Evolutionary conservation across 495 filamentous ascomycete species (phyloP).

Genomic region (Hypoxylon lienhwacheense): DNA sequence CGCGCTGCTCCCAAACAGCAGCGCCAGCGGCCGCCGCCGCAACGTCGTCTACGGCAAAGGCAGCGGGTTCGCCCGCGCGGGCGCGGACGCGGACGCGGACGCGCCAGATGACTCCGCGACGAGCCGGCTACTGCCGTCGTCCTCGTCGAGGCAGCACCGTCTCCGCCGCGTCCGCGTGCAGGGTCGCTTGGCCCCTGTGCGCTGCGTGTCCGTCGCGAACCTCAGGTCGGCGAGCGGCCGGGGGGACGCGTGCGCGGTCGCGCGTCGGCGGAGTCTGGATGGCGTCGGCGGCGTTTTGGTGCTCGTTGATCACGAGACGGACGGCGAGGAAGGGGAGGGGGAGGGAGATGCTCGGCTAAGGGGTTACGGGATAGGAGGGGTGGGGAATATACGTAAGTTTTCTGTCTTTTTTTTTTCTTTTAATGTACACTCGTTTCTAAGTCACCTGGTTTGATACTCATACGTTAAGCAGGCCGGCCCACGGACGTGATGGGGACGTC

Average conservation of each 20-base stretch:
- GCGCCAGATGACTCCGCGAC: constrained; percentile 50
- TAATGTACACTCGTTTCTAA: too few species aligned
- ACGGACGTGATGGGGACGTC: constrained; percentile 32
- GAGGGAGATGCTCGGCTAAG: constrained; percentile 42
- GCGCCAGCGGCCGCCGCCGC: constrained; percentile 35
- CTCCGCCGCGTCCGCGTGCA: constrained; percentile 43
- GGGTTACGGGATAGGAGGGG: constrained; percentile 46
- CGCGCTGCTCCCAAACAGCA: constrained; percentile 54
- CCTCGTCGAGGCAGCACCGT: constrained; percentile 24
- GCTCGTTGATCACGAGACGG: too few species aligned
- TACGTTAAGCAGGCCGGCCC: constrained; percentile 16
- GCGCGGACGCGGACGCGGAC: constrained; percentile 44
- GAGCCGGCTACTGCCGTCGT: constrained; percentile 42
- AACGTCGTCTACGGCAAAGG: constrained; percentile 38
- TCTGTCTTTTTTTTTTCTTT: not conserved
- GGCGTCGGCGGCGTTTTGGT: constrained; percentile 20
- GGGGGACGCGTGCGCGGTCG: constrained; percentile 16
- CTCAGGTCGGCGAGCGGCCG: constrained; percentile 11
- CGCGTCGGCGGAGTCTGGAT: constrained; percentile 13
- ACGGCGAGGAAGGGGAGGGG: constrained; percentile 8
- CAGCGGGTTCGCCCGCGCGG: constrained; percentile 20
- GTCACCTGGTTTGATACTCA: constrained; percentile 1
- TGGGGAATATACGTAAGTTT: constrained; percentile 45
- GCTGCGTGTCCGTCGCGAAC: constrained; percentile 37
- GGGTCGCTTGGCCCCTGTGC: constrained; percentile 41